Evolutionary conservation across 2,329 filamentous ascomycete species (phyloP).

Genomic region (Penicillium sp.): DNA sequence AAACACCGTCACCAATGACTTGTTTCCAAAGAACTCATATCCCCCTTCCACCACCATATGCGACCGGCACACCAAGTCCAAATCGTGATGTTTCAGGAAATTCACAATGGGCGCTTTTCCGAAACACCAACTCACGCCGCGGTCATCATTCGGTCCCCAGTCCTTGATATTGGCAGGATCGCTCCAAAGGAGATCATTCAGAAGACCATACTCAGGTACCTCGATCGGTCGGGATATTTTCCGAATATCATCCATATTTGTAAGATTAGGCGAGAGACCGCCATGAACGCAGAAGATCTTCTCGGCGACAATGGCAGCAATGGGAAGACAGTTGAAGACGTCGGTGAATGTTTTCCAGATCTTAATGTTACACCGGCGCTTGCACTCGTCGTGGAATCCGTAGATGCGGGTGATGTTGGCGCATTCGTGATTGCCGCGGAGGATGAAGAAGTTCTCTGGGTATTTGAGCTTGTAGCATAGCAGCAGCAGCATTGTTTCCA

Average conservation of each 20-base stretch:
- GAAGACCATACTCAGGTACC: slow-evolving; percentile 6
- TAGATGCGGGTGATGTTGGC: slow-evolving; percentile 8
- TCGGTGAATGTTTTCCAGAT: slow-evolving; percentile 8
- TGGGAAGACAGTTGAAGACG: slow-evolving; percentile 5
- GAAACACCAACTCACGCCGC: slow-evolving; percentile 6
- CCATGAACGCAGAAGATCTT: slow-evolving; percentile 8
- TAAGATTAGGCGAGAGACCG: slow-evolving; percentile 2
- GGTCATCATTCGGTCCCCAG: slow-evolving; percentile 4
- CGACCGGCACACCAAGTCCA: slow-evolving; percentile 6
- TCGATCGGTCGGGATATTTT: slow-evolving; percentile 4
- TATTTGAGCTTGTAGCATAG: slow-evolving; percentile 8
- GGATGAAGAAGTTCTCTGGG: slow-evolving; percentile 5
- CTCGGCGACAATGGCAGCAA: slow-evolving; percentile 3
- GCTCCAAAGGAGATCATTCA: slow-evolving; percentile 7
- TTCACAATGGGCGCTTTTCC: slow-evolving; percentile 5
- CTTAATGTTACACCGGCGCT: slow-evolving; percentile 7
- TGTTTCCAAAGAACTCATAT: slow-evolving; percentile 7
- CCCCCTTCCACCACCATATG: slow-evolving; percentile 7
- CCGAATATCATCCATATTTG: slow-evolving; percentile 7
- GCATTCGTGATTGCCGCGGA: slow-evolving; percentile 6
- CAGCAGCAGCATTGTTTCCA: slow-evolving; percentile 5
- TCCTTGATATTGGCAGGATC: slow-evolving; percentile 5
- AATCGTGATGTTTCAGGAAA: slow-evolving; percentile 3
- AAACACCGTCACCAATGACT: slow-evolving; percentile 5
- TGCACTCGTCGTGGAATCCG: slow-evolving; percentile 7